Conservation (phyloP, 305 asterid species). For the Rubia balearica region DNA sequence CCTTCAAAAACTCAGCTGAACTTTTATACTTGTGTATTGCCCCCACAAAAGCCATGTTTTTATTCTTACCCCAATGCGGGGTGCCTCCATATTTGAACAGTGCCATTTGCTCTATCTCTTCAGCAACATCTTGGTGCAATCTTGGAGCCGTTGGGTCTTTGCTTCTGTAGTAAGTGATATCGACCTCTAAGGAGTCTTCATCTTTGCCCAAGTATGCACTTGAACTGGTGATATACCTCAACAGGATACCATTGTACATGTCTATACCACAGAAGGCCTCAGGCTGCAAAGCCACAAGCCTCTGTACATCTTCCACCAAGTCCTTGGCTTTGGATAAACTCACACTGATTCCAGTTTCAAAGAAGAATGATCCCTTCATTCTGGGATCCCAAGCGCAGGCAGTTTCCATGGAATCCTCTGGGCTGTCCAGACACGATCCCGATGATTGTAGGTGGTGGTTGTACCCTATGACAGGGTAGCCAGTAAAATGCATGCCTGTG, state of each 20-base stretch:
- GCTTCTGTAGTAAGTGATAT: not conserved
- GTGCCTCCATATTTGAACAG: not conserved
- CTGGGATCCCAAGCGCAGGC: not conserved
- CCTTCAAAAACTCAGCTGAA: not conserved
- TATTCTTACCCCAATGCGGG: not conserved
- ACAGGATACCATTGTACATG: not conserved
- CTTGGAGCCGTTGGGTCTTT: not conserved
- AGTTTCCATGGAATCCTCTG: not conserved
- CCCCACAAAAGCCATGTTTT: conserved; percentile 2
- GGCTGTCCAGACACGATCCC: not conserved
- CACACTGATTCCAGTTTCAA: not conserved
- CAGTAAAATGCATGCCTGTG: not conserved
- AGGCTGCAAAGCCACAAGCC: not conserved
- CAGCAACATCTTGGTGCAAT: not conserved
- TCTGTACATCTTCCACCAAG: not conserved
- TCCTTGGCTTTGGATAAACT: not conserved
- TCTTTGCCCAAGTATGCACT: not conserved
- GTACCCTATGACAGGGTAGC: not conserved
- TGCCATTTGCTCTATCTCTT: conserved; percentile 1
- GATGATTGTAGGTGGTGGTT: not conserved
- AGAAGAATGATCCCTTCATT: not conserved
- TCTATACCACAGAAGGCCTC: not conserved
- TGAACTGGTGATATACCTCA: not conserved
- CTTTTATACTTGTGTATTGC: not conserved
- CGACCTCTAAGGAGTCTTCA: not conserved